Evolutionary conservation across 495 filamentous ascomycete species (phyloP), one percentile per base, ranked within the genome.

Genomic region (Parathielavia appendiculata): DNA sequence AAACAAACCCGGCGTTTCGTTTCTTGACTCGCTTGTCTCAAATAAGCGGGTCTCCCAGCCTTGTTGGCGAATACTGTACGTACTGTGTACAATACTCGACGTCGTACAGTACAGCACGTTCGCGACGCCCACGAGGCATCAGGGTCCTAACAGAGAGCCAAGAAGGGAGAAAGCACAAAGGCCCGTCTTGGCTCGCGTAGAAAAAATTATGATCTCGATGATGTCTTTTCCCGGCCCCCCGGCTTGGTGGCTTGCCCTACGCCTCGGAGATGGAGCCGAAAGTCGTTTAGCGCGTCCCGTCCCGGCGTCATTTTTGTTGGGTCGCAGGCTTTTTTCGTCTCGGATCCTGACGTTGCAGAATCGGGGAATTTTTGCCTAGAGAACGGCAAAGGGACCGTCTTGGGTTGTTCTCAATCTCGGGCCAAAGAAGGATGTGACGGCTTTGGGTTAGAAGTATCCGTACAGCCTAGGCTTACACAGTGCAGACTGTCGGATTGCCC

Each of bases 261-360:
- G 38, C 38, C 4, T 43, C 51, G 51, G 51, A 53, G 51, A 41
- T 43, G 22, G 22, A 43, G 23, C 51, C 51, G 51, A 43, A 53
- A 41, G 14, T 16, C 22, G 51, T 53, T 30, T 53, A 53, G 51
- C 51, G 36, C 51, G 20, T 41, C 17, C 51, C 51, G 36, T 53
- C 51, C 38, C 51, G 36, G 16, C 17, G 16, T 14, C 40, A 8
- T 43, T 39, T 12, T 3, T 39, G 36, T 16, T 10, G 36, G 40
- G 5, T 14, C 7, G 40, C 40, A 8, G 36, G 40, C 40, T n/a
- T 43, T 3, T 14, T 43, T 6, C 3, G 40, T 43, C 19, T 45
- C 43, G 20, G 20, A 45, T 22, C 23, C 20, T 45, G 43, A 45
- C 13, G 43, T 45, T 45, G 43, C 43, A 23, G 43, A 45, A 23